Base-by-base conservation (phyloP, 495 filamentous ascomycete species). In the Lophiostoma macrostomum region DNA sequence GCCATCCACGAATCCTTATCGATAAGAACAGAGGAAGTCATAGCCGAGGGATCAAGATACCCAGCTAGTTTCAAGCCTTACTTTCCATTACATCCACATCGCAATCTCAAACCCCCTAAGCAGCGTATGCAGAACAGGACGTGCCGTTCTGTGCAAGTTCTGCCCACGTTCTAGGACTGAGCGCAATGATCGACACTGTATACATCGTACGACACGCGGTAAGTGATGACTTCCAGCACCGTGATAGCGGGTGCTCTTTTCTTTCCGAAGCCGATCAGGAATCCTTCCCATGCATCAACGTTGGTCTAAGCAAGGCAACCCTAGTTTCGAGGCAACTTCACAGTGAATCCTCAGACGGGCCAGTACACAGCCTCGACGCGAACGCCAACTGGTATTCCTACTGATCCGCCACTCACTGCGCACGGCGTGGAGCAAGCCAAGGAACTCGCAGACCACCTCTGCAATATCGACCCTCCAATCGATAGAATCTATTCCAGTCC, bases 301-400 rank as follows among this genome's bases (percentile, higher is more conserved):
- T n/a, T n/a, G n/a, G n/a, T n/a, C n/a, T n/a, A n/a, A n/a, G n/a
- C n/a, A n/a, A n/a, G n/a, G n/a, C n/a, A n/a, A 60, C 32, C 45
- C 27, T 68, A 96, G 91, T 95, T 93, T 70, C 91, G 93, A 32
- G 82, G 85, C 58, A 91, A 83, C 63, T 96, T 88, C 88, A 80
- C 80, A 16, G 87, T 96, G 44, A 83, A 97, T 66, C 77, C 79
- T 28, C 71, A 76, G 42, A 90, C 84, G 5, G 93, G 93, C 47
- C 77, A 67, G 49, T 96, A 96, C 70, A 49, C 49, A 2, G 72
- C 75, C 11, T 65, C 81, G 16, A 76, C 75, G 7, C 18, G 16
- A 6, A 86, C 85, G 10, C 91, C 94, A 0, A 96, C 93, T 5
- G 86, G 86, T 25, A 85, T 95, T 48, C 76, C 90, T 7, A 82